A percentile compares a stretch with the other conserved stretches of the same genome.
phyloP scores from a whole-genome alignment of 73 alveolate species.

The Durusdinium trenchii region DNA sequence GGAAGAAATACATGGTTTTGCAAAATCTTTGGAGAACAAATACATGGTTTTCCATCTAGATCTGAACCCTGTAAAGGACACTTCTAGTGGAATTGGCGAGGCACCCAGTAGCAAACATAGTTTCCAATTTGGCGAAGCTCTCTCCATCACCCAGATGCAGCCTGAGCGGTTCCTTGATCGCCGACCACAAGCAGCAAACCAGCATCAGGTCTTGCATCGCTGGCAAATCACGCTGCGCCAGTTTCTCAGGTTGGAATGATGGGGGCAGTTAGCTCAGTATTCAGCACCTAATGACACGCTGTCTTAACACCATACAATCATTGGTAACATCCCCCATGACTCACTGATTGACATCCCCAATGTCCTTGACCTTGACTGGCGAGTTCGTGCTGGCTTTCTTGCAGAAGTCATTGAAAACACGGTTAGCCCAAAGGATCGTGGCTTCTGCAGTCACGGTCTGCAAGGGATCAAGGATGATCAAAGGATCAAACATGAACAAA shows the following conservation, averaged over 20 bases:
- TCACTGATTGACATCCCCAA: background rate
- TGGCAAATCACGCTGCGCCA: background rate
- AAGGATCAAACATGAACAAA: background rate
- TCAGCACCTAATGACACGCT: background rate
- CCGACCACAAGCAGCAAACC: background rate
- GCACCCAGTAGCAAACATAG: background rate
- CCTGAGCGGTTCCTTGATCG: background rate
- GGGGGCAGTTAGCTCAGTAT: background rate
- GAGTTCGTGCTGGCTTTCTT: background rate
- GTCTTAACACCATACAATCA: background rate
- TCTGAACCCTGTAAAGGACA: too few relatives aligned
- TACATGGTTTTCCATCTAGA: background rate
- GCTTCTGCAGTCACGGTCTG: slow-evolving; percentile 22
- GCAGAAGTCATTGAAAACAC: background rate
- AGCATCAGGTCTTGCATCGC: slow-evolving; percentile 36
- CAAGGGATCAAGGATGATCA: background rate
- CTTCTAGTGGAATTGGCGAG: background rate
- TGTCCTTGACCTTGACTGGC: background rate
- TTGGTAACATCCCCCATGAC: background rate
- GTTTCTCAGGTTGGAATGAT: background rate
- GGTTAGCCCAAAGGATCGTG: background rate
- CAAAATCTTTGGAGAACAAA: too few relatives aligned
- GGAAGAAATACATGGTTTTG: too few relatives aligned
- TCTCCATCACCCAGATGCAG: background rate
- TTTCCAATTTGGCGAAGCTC: background rate